Evolutionary conservation across 371 early-diverging fungal species (phyloP), one percentile per base, ranked within the genome.

Genomic region (Syncephalastrum monosporum): DNA sequence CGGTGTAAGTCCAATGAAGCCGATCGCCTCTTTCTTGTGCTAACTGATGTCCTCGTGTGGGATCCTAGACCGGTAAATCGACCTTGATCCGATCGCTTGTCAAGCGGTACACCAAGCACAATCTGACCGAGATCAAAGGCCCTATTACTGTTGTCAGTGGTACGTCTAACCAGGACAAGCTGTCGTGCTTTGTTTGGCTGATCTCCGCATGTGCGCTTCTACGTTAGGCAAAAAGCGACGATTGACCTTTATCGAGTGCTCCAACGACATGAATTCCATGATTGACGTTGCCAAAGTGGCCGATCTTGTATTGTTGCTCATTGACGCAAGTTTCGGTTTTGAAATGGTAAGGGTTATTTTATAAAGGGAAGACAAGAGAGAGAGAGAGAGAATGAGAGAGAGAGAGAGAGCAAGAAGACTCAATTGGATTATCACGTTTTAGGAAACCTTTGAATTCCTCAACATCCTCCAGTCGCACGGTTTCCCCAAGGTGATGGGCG

Each of bases 401-500:
- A 24, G 27, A 55, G 29, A 19, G 45, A 45, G 16, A 47, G 13
- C 25, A 27, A 19, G 48, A 46, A 23, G 16, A 17, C 42, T 41
- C 24, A 21, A 41, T 38, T 12, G 21, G 21, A 21, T 23, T 47
- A 29, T 15, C 25, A 53, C 10, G 24, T 43, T 38, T 38, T 62
- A 82, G 83, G 99, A 99, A 85, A 98, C 98, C 0, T 98, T 99
- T 66, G 99, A 99, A 82, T 98, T 97, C 73, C 79, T 99, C 27
- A 98, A 96, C 70, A 86, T 99, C 56, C 79, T 99, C 33, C 99
- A 98, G 67, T 85, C 92, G 3, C 99, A 99, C 63, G 99, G 99
- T 21, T 95, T 98, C 69, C 96, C 99, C 12, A 95, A 94, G 61
- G 88, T 99, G 23, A 97, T 98, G 92, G 98, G 98, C 38, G 93